phyloP scores from a whole-genome alignment of 2,329 filamentous ascomycete genomes.

The Pseudocercospora vitis region DNA sequence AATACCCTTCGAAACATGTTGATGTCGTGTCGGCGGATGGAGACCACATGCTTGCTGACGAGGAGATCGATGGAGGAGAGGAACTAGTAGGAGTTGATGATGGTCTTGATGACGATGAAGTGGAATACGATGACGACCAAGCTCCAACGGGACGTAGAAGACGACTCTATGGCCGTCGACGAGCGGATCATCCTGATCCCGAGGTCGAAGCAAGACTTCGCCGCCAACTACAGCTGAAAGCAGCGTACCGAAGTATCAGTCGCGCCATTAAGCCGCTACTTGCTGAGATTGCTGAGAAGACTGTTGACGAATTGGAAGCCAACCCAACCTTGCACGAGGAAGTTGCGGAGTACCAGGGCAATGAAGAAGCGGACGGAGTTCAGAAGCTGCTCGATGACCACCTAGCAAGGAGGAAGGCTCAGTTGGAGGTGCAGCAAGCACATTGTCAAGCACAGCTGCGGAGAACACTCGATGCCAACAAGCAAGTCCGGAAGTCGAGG shows the following conservation, averaged over 20 bases:
- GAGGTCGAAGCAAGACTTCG: constrained; percentile 50
- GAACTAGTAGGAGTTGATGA: constrained; percentile 20
- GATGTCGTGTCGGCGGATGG: constrained; percentile 20
- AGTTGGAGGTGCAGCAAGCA: constrained; percentile 41
- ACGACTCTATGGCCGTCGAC: constrained; percentile 41
- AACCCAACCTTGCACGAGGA: constrained; percentile 56
- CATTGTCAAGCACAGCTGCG: constrained; percentile 42
- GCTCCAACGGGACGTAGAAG: constrained; percentile 21
- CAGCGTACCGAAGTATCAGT: constrained; percentile 62
- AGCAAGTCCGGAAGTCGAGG: constrained; percentile 38
- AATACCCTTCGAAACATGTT: constrained; percentile 17
- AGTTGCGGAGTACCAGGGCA: constrained; percentile 53
- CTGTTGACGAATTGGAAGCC: constrained; percentile 57
- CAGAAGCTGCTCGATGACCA: constrained; percentile 47
- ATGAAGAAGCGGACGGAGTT: constrained; percentile 47
- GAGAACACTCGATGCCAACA: constrained; percentile 40
- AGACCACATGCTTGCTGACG: constrained; percentile 17
- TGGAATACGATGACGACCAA: constrained; percentile 29
- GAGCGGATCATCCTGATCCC: constrained; percentile 49
- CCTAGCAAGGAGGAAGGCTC: constrained; percentile 43
- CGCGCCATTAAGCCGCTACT: constrained; percentile 64
- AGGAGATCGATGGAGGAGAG: constrained; percentile 13
- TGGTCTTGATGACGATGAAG: constrained; percentile 24
- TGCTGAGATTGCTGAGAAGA: constrained; percentile 64
- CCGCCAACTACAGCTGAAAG: constrained; percentile 66